Conservation (phyloP, 225 moss, liverwort and hornwort genomes). For the Bryum argenteum region DNA sequence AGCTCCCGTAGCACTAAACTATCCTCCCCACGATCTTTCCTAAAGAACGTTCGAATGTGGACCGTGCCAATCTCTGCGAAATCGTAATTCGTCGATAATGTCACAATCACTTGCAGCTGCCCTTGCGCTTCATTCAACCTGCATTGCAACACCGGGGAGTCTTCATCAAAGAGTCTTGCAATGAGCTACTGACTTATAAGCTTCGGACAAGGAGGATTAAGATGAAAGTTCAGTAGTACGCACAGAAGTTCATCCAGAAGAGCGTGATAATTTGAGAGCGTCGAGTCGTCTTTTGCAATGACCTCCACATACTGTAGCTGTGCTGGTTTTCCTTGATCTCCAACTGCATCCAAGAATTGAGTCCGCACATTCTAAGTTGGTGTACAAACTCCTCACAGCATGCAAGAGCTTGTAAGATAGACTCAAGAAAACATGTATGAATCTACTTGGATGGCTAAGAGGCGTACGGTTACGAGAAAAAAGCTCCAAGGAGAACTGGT, state of each 20-base stretch:
- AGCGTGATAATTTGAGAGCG: constrained; percentile 52
- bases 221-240: constrained; percentile 28
- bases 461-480: constrained; percentile 54
- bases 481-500: constrained; percentile 63
- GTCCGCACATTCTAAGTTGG: background rate
- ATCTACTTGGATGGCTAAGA: constrained; percentile 3
- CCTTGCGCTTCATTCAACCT: constrained; percentile 97
- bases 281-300: constrained; percentile 45
- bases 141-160: constrained; percentile 4
- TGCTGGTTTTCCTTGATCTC: constrained; percentile 55
- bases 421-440: constrained; percentile 10
- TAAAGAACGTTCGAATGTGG: constrained; percentile 79
- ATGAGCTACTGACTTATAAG: background rate
- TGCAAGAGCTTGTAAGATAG: constrained; percentile 4
- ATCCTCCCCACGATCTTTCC: constrained; percentile 84
- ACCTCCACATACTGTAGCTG: constrained; percentile 64
- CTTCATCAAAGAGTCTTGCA: background rate
- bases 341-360: constrained; percentile 42
- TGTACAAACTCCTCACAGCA: constrained; percentile 1
- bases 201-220: background rate
- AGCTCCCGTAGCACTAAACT: constrained; percentile 78
- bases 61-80: constrained; percentile 63
- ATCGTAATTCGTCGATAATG: constrained; percentile 56
- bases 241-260: constrained; percentile 64
- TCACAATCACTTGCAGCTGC: constrained; percentile 86